Base-by-base conservation (phyloP, 106 monocot genomes). In the Dioscorea zingiberensis region DNA sequence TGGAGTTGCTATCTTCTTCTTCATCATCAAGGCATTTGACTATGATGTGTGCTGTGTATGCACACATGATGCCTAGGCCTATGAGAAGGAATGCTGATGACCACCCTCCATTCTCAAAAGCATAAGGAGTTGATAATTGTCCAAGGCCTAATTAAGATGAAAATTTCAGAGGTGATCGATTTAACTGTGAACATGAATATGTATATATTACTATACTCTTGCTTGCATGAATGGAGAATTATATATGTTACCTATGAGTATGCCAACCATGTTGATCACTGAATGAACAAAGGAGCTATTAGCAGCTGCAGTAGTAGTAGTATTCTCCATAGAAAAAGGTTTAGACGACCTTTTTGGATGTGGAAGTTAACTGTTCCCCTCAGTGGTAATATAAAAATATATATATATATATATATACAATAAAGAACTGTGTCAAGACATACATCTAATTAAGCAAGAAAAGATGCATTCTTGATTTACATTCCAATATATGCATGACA, bases 41-140 rank as follows among this genome's bases (percentile, higher is more conserved):
- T 19, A 92, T 76, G 25, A 87, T 54, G 66, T 87, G 84, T 21
- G 91, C 68, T 51, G 84, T 92, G 74, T 92, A 92, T 17, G 91
- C 81, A 38, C 91, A 84, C 5, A 77, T 66, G 9, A 77, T 54
- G 3, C 87, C 91, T 6, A 87, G 79, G 3, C 84, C 84, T 25
- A 92, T 57, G 0, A 92, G 82, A 5, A 92, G 55, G 59, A 92
- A 82, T 38, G 48, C 76, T 0, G 92, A 80, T 47, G 64, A 60
- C 92, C 92, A 87, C 7, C 91, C 92, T 63, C 87, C 87, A 47
- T 82, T 92, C 69, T 92, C 92, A 22, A 92, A 25, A 3, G 87
- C 92, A 47, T 87, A 92, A 4, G 92, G 77, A 25, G 92, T 87
- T 62, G 92, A 92, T 11, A 92, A 77, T 49, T 87, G 92, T 4